Evolutionary conservation across 2,329 filamentous ascomycete species (phyloP), one percentile per base, ranked within the genome.

Genomic region (Verticillium zaregamsianum): DNA sequence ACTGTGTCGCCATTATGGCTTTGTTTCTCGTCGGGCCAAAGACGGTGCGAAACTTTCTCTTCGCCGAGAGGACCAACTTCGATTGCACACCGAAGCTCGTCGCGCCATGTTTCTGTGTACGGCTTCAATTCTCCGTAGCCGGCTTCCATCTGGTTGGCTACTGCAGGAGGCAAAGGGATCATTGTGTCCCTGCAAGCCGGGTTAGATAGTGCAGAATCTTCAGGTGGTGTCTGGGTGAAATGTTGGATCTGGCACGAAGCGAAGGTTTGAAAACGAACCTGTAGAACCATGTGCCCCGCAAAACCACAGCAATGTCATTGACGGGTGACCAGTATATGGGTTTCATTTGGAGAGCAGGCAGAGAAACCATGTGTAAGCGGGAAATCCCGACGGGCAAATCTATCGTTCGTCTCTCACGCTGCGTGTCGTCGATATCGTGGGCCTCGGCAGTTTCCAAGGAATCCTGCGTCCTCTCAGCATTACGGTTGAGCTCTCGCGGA

Each of bases 311-410:
- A 35, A 96, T 85, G 70, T 98, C 95, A 69, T 96, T 93, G 35
- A 98, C 84, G 8, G 95, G 94, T 20, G 90, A 93, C 95, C 95
- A 99, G 73, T 99, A 99, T 63, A 98, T 97, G 0, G 95, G 95
- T 73, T 93, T 92, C 93, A 99, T 96, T 70, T 91, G 83, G 37
- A 96, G 77, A 59, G 85, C 85, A 25, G 94, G 93, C 68, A 98
- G 81, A 62, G 91, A 88, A 1, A 98, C 94, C 69, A 93, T 85
- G 72, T 99, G 94, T 62, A 99, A 80, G 66, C 93, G 86, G n/a
- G 93, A 96, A 6, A 95, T 82, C 0, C 95, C 95, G 1, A 98
- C 94, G 3, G 93, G 87, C 2, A 98, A 88, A 62, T 90, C 87
- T 5, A 75, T 70, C 63, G 52, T 59, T 23, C 62, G 49, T 15